Conservation (phyloP, 2,329 filamentous ascomycete species). For the Venturia effusa region DNA sequence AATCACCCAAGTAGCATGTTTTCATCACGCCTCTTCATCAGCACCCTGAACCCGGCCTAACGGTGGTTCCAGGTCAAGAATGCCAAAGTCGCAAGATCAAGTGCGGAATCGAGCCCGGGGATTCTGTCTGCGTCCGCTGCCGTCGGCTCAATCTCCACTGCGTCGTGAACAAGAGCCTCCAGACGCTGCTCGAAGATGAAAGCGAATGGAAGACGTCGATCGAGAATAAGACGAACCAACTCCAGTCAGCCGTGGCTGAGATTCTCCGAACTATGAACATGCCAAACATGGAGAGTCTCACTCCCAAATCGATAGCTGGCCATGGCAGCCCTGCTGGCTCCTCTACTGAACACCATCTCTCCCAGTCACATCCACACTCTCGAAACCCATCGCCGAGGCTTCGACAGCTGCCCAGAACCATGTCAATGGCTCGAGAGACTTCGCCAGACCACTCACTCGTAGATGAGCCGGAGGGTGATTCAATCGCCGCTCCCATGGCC, state of each 20-base stretch:
- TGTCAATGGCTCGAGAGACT: slow-evolving; percentile 36
- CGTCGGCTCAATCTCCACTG: slow-evolving; percentile 39
- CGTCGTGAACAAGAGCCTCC: slow-evolving; percentile 44
- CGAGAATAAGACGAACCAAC: slow-evolving; percentile 36
- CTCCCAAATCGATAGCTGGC: slow-evolving; percentile 14
- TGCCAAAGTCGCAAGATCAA: slow-evolving; percentile 46
- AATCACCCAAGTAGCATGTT: not conserved
- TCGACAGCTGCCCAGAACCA: slow-evolving; percentile 14
- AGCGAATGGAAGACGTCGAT: slow-evolving; percentile 13
- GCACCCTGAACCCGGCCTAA: not conserved
- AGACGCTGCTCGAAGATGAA: slow-evolving; percentile 44
- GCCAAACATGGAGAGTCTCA: slow-evolving; percentile 24
- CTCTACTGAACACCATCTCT: not conserved
- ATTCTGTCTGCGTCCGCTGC: slow-evolving; percentile 37
- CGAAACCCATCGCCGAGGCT: not conserved
- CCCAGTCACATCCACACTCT: slow-evolving; percentile 1
- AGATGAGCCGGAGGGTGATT: slow-evolving; percentile 5
- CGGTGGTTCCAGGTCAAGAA: slow-evolving; percentile 19
- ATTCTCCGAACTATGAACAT: slow-evolving; percentile 33
- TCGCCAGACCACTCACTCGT: slow-evolving; percentile 33
- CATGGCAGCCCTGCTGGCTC: slow-evolving; percentile 16
- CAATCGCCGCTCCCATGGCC: slow-evolving; percentile 40
- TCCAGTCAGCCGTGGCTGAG: slow-evolving; percentile 35
- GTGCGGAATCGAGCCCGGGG: slow-evolving; percentile 38
- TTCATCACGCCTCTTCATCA: not conserved